Percentiles rank a stretch among this genome's conserved stretches.
phyloP scores from a whole-genome alignment of 78 protist species.

The Protostelium mycophagum region DNA sequence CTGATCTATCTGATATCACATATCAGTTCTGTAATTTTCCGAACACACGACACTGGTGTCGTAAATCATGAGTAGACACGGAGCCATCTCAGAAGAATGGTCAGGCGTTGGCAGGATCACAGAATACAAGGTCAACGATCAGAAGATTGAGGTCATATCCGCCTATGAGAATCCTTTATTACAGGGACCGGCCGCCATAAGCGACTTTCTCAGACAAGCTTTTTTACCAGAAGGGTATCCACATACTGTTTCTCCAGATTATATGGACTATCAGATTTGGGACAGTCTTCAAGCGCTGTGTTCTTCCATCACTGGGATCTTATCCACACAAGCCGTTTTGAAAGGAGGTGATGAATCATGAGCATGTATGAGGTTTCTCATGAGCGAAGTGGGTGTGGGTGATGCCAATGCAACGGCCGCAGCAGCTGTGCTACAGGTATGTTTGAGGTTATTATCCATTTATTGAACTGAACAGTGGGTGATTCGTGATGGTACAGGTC shows the following conservation, averaged over 20 bases:
- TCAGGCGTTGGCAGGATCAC: neutral
- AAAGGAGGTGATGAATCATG: slow-evolving; percentile 19
- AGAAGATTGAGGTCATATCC: neutral
- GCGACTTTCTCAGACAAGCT: slow-evolving; percentile 4
- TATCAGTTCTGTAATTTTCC: no score
- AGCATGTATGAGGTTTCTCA: neutral
- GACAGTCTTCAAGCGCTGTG: slow-evolving; percentile 75
- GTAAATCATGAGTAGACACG: neutral
- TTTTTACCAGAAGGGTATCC: slow-evolving; percentile 74
- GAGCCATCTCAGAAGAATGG: neutral
- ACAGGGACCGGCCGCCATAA: neutral
- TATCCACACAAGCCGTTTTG: slow-evolving; percentile 50
- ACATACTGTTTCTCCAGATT: slow-evolving; percentile 61
- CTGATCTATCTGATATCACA: neutral
- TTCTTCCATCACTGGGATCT: slow-evolving; percentile 52
- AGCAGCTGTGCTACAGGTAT: slow-evolving; percentile 23
- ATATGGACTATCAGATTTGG: slow-evolving; percentile 65
- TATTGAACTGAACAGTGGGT: slow-evolving; percentile 18
- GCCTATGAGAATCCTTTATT: neutral
- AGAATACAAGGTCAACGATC: neutral
- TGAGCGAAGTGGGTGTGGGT: slow-evolving; percentile 38
- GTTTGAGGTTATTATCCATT: neutral
- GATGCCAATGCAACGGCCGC: slow-evolving; percentile 31
- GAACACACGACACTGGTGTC: no score
- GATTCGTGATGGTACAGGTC: slow-evolving; percentile 43